These are phyloP conservation scores for Flueggea neowawraea DNA, from an alignment of 441 rosid genomes.

Conservation along the genomic window DNA sequence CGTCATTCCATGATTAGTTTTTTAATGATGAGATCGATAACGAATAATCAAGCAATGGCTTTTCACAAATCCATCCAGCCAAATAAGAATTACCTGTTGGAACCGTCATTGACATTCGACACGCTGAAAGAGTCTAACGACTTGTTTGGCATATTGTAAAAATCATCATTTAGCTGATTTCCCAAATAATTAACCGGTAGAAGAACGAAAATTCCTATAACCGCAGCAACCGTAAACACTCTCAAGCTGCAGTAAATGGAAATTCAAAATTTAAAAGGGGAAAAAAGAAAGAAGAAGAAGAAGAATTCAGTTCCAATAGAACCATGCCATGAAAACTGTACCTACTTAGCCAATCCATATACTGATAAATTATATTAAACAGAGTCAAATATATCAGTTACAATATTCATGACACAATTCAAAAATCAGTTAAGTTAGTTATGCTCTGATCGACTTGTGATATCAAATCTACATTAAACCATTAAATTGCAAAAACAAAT, in stretches of 20 bases:
- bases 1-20: too few relatives aligned
- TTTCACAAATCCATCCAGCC: not conserved
- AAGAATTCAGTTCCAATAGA: too few relatives aligned
- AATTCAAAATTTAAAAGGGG: not conserved
- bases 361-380: too few relatives aligned
- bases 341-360: too few relatives aligned
- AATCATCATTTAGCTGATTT: slow-evolving; percentile 53
- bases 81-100: slow-evolving; percentile 53
- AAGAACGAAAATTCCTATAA: slow-evolving; percentile 71
- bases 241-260: slow-evolving; percentile 46
- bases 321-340: too few relatives aligned
- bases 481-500: too few relatives aligned
- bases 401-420: too few relatives aligned
- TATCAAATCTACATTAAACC: too few relatives aligned
- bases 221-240: slow-evolving; percentile 61
- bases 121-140: slow-evolving; percentile 81
- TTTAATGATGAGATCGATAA: too few relatives aligned
- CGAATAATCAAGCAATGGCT: not conserved
- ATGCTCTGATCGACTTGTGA: too few relatives aligned
- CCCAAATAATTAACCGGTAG: slow-evolving; percentile 87
- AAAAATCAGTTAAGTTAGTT: too few relatives aligned
- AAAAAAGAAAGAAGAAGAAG: not conserved
- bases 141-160: slow-evolving; percentile 55
- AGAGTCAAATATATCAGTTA: too few relatives aligned
- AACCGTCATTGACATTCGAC: slow-evolving; percentile 83